Evolutionary conservation across 257 asterid species (phyloP), one percentile per base, ranked within the genome.

Genomic region (Solanum sitiens): DNA sequence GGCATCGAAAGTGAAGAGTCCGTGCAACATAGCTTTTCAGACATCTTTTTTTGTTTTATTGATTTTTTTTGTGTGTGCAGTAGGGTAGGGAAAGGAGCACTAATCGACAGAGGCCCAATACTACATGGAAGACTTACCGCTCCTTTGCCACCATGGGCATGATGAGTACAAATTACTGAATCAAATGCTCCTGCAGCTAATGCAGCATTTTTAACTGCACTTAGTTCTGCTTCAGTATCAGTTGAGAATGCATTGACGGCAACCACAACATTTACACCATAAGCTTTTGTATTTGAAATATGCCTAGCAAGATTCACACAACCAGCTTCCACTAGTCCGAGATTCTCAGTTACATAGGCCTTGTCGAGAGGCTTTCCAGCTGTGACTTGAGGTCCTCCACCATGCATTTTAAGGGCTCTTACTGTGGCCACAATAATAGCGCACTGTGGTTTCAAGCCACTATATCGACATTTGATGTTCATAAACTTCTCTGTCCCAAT

Each of bases 131-230:
- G 88, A 93, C 98, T 93, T 73, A 97, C 98, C 94, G 99, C 99
- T 92, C 99, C 99, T 94, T 95, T 95, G 85, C 99, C 99, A 83
- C 99, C 99, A 87, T 93, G 99, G 65, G 99, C 99, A 74, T 97
- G 99, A 89, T 95, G 99, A 87, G 93, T 91, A 87, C 99, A 95
- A 89, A 97, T 93, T 45, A 97, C 98, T 80, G 99, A 96, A 92
- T 97, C 98, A 87, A 93, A 97, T 71, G 99, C 99, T 83, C 99
- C 99, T 9, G 99, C 98, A 11, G 98, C 91, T 40, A 97, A 91
- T 9, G 99, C 96, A 6, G 98, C 95, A 87, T 44, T 88, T 91
- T 89, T 93, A 72, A 95, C 98, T 5, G 98, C 99, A 91, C 89
- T 93, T 30, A 97, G 90, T 72, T 97, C 99, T 37, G 98, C 95